Base-by-base conservation (phyloP, 78 protist species). In the Monosiga brevicollis region DNA sequence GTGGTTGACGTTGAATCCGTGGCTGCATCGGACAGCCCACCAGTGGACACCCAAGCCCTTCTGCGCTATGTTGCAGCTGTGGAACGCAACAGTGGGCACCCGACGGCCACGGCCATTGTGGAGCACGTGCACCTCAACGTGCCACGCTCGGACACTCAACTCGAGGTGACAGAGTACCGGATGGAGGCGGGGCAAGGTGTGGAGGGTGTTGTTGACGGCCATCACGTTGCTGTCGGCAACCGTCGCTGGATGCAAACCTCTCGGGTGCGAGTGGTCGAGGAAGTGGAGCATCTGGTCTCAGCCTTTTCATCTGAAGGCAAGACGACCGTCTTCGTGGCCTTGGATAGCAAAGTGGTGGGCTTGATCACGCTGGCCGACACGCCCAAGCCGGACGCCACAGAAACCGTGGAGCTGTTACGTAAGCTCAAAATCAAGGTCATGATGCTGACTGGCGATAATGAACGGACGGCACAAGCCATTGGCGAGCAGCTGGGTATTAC, bases 381-480 rank as follows among this genome's bases (percentile, higher is more conserved):
- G 29, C 40, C 37, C 40, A 75, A 81, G 83, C 79, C 82, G 40
- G 91, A 88, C 35, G 86, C 93, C 35, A 2, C 1, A 29, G 24
- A 25, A 0, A 81, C 84, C 32, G 78, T 95, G 42, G 22, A 38
- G 0, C 37, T 6, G 20, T 90, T 96, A 35, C 75, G 81, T 34
- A 36, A 20, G 42, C 0, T 54, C 36, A 93, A 90, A 39, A 70
- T 86, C 9, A 42, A 42, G 41, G 87, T 89, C 41, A 86, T 86
- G 87, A 90, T 96, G 92, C 80, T 94, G 34, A 92, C 98, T 29
- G 98, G 98, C 54, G 98, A 96, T 77, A 90, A 93, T 80, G 39
- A 35, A 32, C 55, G 80, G 39, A 88, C 92, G 22, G 95, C 91
- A 38, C 29, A 0, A 80, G 62, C 80, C 29, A 37, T 91, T 9